Conservation (phyloP, 176 grass and related monocot genomes). For the Saccharum officinarum region DNA sequence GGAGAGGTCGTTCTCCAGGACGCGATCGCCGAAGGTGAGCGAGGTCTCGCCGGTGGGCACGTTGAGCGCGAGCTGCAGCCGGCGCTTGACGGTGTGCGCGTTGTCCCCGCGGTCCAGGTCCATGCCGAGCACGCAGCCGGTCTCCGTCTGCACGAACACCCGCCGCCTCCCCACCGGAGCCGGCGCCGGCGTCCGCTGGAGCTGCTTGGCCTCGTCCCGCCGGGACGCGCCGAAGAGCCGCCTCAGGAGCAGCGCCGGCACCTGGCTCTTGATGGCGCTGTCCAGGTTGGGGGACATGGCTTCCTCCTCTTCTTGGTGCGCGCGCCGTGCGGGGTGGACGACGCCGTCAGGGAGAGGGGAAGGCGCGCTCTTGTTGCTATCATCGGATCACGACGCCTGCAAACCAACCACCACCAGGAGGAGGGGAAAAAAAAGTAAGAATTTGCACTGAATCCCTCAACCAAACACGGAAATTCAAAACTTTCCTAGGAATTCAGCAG, state of each 20-base stretch:
- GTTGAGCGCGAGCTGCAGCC: conserved; percentile 75
- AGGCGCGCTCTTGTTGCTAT: conserved; percentile 38
- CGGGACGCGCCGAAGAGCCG: conserved; percentile 37
- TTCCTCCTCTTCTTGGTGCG: conserved; percentile 77
- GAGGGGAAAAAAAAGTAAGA: background rate
- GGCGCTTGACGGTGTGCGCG: conserved; percentile 74
- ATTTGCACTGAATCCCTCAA: background rate
- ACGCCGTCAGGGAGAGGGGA: conserved; percentile 69
- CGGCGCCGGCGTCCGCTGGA: conserved; percentile 7
- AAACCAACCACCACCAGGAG: conserved; percentile 12
- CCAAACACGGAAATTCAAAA: background rate
- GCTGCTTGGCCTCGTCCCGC: conserved; percentile 42
- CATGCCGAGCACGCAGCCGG: conserved; percentile 72
- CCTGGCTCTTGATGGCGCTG: conserved; percentile 56
- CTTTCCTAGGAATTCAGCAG: background rate
- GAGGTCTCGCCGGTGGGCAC: conserved; percentile 72
- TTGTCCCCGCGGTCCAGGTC: conserved; percentile 77
- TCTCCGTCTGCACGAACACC: conserved; percentile 88
- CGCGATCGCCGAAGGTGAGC: conserved; percentile 75
- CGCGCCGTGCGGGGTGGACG: conserved; percentile 52
- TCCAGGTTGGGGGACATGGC: conserved; percentile 68
- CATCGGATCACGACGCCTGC: conserved; percentile 67
- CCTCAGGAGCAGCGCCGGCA: conserved; percentile 59
- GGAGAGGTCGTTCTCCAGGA: conserved; percentile 73
- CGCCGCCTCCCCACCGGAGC: conserved; percentile 56